Base-by-base conservation (phyloP, 192 early-diverging fungal genomes). In the Umbelopsis ramanniana region DNA sequence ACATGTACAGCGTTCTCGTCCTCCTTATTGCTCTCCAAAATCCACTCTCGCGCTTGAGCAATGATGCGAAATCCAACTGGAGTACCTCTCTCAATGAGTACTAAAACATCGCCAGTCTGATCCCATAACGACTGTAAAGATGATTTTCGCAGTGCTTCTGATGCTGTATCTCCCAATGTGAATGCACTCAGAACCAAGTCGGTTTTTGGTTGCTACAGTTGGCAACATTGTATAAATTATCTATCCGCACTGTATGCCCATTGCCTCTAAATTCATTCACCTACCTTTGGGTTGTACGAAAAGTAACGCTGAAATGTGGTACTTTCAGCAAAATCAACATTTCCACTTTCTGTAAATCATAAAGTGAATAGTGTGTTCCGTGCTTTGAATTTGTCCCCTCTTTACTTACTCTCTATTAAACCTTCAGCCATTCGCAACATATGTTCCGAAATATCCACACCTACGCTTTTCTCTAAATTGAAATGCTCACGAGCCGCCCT, bases 31-130 rank as follows among this genome's bases (percentile, higher is more conserved):
- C 79, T 48, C 9, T 85, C 81, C 8, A 96, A 74, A 22, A 96
- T 85, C 72, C 84, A 85, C 22, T 86, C 80, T 45, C 95, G 82
- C 0, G 93, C 93, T 23, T 87, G 78, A 0, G 85, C 85, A 54
- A 96, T 83, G n/a, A 82, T 79, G 17, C 85, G 76, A 67, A 89
- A 90, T 7, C 92, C 90, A 50, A 84, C 80, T 0, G 92, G 91
- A 14, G 91, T 92, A 10, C 95, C 95, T 11, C 93, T 87, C 53
- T 96, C 95, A 29, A 96, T 85, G 52, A 96, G 76, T n/a, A 94
- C 89, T 73, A 96, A 78, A 3, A 89, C 84, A 74, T 96, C 93
- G 3, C 74, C 73, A 15, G 93, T 94, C n/a, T 88, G 86, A n/a
- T 83, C 66, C 95, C 95, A 96, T 48, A 96, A 78, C 14, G 85